These are phyloP conservation scores for Geranium incanum DNA, from an alignment of 441 rosid genomes.

Conservation along the genomic window DNA sequence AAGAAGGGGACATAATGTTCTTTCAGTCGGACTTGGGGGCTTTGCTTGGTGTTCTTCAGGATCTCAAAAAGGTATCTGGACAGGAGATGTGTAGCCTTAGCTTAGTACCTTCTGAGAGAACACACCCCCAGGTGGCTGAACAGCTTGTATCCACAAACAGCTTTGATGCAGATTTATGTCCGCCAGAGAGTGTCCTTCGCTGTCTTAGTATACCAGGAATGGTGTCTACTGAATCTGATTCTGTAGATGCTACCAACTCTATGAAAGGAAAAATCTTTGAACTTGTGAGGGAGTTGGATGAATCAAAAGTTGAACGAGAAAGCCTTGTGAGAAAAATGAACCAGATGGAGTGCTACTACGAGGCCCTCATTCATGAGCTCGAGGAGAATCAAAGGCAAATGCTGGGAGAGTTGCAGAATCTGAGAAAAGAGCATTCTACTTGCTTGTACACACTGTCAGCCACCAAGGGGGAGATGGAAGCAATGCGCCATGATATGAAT, in stretches of 20 bases:
- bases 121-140: conserved; percentile 31
- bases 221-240: conserved; percentile 51
- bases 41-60: conserved; percentile 52
- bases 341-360: conserved; percentile 99
- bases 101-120: conserved; percentile 36
- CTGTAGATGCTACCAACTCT: conserved; percentile 50
- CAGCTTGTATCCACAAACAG: conserved; percentile 41
- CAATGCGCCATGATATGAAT: conserved; percentile 55
- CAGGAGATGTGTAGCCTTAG: conserved; percentile 37
- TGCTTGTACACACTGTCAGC: conserved; percentile 65
- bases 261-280: conserved; percentile 75
- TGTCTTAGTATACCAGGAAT: conserved; percentile 56
- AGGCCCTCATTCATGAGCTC: conserved; percentile 91
- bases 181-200: conserved; percentile 75
- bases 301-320: conserved; percentile 78
- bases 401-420: conserved; percentile 79
- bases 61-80: conserved; percentile 65
- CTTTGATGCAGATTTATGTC: conserved; percentile 58
- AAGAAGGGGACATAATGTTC: conserved; percentile 54
- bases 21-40: conserved; percentile 61
- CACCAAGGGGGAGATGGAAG: conserved; percentile 74
- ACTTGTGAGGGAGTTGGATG: conserved; percentile 81
- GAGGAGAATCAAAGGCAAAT: conserved; percentile 96
- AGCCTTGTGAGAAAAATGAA: conserved; percentile 86
- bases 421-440: conserved; percentile 81